Evolutionary conservation across 139 green algal species (phyloP), one percentile per base, ranked within the genome.

Genomic region (Tetraselmis chui): DNA sequence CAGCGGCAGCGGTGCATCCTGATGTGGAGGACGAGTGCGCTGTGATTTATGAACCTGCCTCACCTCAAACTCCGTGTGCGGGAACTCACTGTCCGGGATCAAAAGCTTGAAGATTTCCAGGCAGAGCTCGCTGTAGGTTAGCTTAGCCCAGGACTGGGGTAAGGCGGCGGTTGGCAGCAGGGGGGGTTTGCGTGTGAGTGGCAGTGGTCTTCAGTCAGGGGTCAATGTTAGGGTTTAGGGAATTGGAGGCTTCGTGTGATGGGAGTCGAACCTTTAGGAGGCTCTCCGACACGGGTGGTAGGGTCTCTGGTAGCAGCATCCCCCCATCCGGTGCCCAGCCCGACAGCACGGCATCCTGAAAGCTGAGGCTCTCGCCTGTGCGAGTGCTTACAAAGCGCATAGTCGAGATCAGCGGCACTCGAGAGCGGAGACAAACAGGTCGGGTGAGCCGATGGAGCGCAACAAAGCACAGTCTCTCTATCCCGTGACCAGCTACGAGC

Each of bases 271-370:
- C 45, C 78, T 82, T 28, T 31, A 82, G 30, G 30, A 11, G 5
- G 28, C 22, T 31, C 2, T 2, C 26, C 18, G 78, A 31, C 2
- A 82, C 22, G 26, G 78, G 23, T 2, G 78, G 78, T 1, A 82
- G 2, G 2, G 23, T 31, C 30, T 29, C n/a, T 1, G 78, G 78
- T 1, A 82, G 27, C 26, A 82, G 23, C 78, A 82, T 82, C 31
- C 78, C 78, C 24, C 30, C 78, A 11, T 82, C 78, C 23, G 32
- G 28, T 31, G 78, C 78, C 78, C 78, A 82, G 24, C 78, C 78
- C 30, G 28, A 1, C 18, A 82, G 78, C 30, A 82, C 78, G 18
- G 78, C 78, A 1, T 82, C 78, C 30, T 82, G 28, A 24, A 82
- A 77, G 74, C 45, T 67, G 11, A 67, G 45, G 11, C 11, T 18